Evolutionary conservation across 179 eudicot species (phyloP), one percentile per base, ranked within the genome.

Genomic region (Spergularia azorica): DNA sequence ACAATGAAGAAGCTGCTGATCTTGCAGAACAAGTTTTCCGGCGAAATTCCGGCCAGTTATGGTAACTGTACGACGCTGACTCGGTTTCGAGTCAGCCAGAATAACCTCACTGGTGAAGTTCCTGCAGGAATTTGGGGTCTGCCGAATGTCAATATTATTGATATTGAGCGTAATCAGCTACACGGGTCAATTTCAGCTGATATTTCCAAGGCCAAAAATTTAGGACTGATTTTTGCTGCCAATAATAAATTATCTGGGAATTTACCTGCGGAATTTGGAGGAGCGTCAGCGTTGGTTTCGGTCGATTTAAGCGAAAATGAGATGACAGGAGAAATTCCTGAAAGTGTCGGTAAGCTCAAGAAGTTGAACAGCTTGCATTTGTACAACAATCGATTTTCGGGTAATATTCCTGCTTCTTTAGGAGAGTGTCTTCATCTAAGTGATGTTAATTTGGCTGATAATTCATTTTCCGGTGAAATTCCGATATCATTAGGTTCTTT

Each of bases 81-180:
- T 12, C 91, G 99, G 18, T 83, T 95, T 17, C 92, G 99, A 43
- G 90, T 95, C 12, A 93, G 86, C 80, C 77, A 89, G 14, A 95
- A 95, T 77, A 77, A 67, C 5, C 89, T 95, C 1, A 85, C 93
- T 0, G 98, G 98, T 3, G 75, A 73, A 3, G 88, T 95, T 67
- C 98, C 98, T 7, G 73, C 84, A 26, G 95, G 95, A 41, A 79
- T 95, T 48, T 95, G 97, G 98, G 98, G 91, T 0, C 73, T 95
- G 18, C 97, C 98, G 0, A 81, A 85, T 9, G 78, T 85, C 2
- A 73, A 87, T 2, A 71, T 95, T 0, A 80, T 95, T 39, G 98
- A 93, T 76, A 54, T 93, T 13, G 87, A 86, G 0, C 79, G 83
- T 13, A 95, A 95, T 71, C 66, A 77, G 55, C 77, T 95, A 1